These are phyloP conservation scores for Cystobasidium ongulense DNA, from an alignment of 768 basidiomycete genomes.

Conservation along the genomic window DNA sequence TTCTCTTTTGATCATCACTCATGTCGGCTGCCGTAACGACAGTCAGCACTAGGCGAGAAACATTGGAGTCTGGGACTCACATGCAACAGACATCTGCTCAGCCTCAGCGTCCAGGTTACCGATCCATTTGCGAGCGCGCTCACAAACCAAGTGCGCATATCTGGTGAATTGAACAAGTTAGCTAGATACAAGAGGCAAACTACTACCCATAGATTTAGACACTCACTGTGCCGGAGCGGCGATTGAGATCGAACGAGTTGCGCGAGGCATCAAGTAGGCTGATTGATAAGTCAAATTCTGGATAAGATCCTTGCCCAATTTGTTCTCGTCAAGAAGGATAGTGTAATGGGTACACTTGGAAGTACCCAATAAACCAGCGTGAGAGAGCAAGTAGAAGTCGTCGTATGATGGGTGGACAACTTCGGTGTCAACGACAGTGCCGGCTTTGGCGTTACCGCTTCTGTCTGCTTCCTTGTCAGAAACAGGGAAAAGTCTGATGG, in stretches of 20 bases:
- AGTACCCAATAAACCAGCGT: slow-evolving; percentile 33
- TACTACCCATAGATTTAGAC: background rate
- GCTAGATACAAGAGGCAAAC: background rate
- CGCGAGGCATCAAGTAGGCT: slow-evolving; percentile 69
- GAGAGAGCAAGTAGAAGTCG: slow-evolving; percentile 32
- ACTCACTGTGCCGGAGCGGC: slow-evolving; percentile 20
- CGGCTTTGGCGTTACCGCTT: slow-evolving; percentile 23
- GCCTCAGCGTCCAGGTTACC: background rate
- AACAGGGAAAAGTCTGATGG: slow-evolving; percentile 13
- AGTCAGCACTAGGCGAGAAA: background rate
- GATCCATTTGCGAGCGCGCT: background rate
- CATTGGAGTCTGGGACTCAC: background rate
- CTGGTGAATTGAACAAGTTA: background rate
- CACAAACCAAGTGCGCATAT: background rate
- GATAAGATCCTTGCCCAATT: slow-evolving; percentile 60
- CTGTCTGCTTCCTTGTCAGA: slow-evolving; percentile 12
- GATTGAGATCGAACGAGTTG: slow-evolving; percentile 56
- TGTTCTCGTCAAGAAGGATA: slow-evolving; percentile 55
- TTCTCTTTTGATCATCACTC: background rate
- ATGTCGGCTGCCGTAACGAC: background rate
- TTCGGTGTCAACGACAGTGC: slow-evolving; percentile 30
- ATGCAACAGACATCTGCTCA: background rate
- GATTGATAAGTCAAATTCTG: slow-evolving; percentile 63
- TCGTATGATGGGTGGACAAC: slow-evolving; percentile 9
- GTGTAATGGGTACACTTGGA: slow-evolving; percentile 30